Evolutionary conservation across 2,329 filamentous ascomycete species (phyloP), one percentile per base, ranked within the genome.

Genomic region (Coccinonectria pachysandricola): DNA sequence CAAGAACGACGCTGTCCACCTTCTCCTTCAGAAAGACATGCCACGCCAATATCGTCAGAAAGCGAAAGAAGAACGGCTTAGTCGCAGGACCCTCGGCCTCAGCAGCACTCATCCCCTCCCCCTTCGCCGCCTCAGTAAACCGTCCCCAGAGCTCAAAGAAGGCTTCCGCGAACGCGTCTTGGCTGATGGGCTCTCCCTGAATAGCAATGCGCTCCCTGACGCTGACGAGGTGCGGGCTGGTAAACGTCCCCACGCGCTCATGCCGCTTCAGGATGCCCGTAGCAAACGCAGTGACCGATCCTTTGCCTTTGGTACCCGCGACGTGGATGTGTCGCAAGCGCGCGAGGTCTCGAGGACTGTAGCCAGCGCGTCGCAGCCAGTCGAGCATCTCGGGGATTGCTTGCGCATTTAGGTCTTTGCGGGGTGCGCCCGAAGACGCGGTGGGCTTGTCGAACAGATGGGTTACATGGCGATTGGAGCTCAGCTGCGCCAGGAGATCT

Each of bases 281-380:
- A 12, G 85, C 71, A 51, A 87, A 88, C 7, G 87, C 80, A 39
- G 81, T 84, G 1, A 85, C 86, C 3, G 83, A 91, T 20, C 87
- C 87, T 54, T 95, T 96, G 34, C 88, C 88, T 53, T 95, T 96
- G 4, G 87, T 95, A 8, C 88, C 88, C 1, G 88, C 83, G 23
- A 96, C 75, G 50, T 96, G 88, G 34, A 96, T 74, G 39, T 65
- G 67, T 10, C 54, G 56, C 26, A 69, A 53, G 4, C 45, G 39
- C 8, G 53, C 43, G 14, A 71, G 58, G 37, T 63, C 59, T 1
- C 43, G 28, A 2, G 53, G 52, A 56, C 78, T 59, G 56, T 93
- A 83, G 24, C 84, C 84, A 28, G 83, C 75, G 35, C 79, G 79
- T 23, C 58, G 62, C 38, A 83, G 74, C 80, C 82, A 93, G 41